Base-by-base conservation (phyloP, 495 filamentous ascomycete genomes). In the Aspergillus ostianus region DNA sequence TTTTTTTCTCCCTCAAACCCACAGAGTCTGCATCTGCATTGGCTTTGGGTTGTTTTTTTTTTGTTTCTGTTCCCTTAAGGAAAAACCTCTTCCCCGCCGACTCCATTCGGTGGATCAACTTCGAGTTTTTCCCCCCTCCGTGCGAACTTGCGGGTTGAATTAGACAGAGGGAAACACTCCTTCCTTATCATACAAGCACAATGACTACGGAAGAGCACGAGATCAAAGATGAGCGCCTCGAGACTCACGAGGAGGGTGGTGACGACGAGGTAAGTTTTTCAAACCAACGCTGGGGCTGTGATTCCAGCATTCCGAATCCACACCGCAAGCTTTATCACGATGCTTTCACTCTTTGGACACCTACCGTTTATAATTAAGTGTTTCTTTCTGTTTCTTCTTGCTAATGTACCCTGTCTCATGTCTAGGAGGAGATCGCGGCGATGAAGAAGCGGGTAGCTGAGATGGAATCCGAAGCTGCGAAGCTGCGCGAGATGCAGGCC, bases 401-500 rank as follows among this genome's bases (percentile, higher is more conserved):
- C 32, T 56, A 62, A 55, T 46, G 29, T 53, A 46, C 26, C 46
- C 51, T 53, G 30, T 41, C 20, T 13, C 27, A 29, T 6, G 26
- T 66, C 64, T 67, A 92, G 89, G 90, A 98, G 77, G 95, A 99
- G 72, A 98, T 99, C 70, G 87, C 88, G 26, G 93, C 91, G 53
- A 98, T 99, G 95, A 99, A 99, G 82, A 86, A 86, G 67, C 88
- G 94, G 67, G 93, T 99, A 30, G 91, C 92, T 61, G 95, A 99
- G 78, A 99, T 99, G 95, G 95, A 99, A 75, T 93, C 92, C 64
- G 84, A 99, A 76, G 95, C 95, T 13, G 90, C 91, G 10, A 98
- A 97, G 77, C 82, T 99, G 49, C 86, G 95, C 58, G 93, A 98
- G 74, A 97, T 98, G 93, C 95, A 99, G 75, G 86, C 88, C 21